Base-by-base conservation (phyloP, 306 rosid species). In the Potentilla sterilis region DNA sequence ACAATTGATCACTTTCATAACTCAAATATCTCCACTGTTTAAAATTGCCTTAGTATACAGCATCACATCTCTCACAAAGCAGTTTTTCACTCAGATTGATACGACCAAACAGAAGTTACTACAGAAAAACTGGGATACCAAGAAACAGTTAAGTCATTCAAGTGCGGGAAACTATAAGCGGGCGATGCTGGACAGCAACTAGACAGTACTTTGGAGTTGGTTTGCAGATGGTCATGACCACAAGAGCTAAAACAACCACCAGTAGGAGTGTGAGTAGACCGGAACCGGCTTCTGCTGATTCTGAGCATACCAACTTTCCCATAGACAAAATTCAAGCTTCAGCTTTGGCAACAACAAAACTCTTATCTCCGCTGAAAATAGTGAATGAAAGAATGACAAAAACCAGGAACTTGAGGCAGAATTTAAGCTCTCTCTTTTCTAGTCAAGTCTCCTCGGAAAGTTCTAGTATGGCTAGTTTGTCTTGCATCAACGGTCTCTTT, bases 281-380 rank as follows among this genome's bases (percentile, higher is more conserved):
- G 10, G 75, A 41, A 40, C 81, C 67, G 3, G 67, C 80, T 28
- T 41, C 87, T 62, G 67, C 57, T 37, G 55, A 2, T 22, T 44
- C 78, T 18, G 68, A 47, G 79, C 86, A 81, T 40, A 78, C 15
- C 24, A 81, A 6, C 82, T 86, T 90, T 22, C 81, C 78, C 95
- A 81, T 83, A 16, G 40, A 83, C 82, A 79, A 40, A 37, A 46
- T 18, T 64, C 6, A 54, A 19, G 69, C 34, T 40, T 11, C 13
- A 7, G 24, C 10, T 35, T 9, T 14, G 35, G 10, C 61, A 37
- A 65, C 52, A n/a, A 19, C n/a, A 4, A 16, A 54, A 19, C 49
- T 4, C 32, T 38, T 67, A 42, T 37, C 75, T 11, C 81, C 54
- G 24, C 70, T 34, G 1, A 73, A 58, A 70, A 42, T 24, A n/a